Evolutionary conservation across 306 rosid genomes (phyloP).

Genomic region (Prunus dulcis): DNA sequence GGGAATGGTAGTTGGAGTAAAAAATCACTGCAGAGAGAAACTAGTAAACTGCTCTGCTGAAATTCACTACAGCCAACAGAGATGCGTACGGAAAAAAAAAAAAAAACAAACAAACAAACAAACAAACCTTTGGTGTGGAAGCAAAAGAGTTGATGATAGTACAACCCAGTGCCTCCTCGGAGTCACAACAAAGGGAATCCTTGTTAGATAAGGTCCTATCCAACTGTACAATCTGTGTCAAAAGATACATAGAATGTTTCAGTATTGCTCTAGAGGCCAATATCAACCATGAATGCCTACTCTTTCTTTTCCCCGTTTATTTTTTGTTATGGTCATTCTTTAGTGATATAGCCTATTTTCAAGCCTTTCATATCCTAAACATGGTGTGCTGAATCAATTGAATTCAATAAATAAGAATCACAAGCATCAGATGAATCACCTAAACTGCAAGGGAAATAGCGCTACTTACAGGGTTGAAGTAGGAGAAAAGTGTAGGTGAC

Average conservation of each 20-base stretch:
- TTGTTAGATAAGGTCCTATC: constrained; percentile 2
- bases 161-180: constrained; percentile 7
- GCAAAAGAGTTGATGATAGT: constrained; percentile 15
- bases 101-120: neutral
- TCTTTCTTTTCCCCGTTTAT: neutral
- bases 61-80: neutral
- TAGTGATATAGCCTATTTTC: neutral
- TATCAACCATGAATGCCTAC: neutral
- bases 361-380: neutral
- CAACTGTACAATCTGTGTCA: neutral
- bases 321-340: neutral
- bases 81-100: neutral
- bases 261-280: neutral
- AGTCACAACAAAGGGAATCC: constrained; percentile 22
- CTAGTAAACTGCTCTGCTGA: neutral
- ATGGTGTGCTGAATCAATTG: too few relatives aligned
- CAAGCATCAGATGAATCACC: neutral
- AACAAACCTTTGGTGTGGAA: constrained; percentile 25
- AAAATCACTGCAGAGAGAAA: neutral
- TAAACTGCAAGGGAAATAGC: too few relatives aligned
- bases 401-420: too few relatives aligned
- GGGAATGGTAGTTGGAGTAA: neutral
- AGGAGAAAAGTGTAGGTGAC: constrained; percentile 22
- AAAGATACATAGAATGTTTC: neutral
- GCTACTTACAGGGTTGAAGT: constrained; percentile 16